These are phyloP conservation scores for Trebouxia gelatinosa DNA, from an alignment of 163 green algal species.

Conservation along the genomic window DNA sequence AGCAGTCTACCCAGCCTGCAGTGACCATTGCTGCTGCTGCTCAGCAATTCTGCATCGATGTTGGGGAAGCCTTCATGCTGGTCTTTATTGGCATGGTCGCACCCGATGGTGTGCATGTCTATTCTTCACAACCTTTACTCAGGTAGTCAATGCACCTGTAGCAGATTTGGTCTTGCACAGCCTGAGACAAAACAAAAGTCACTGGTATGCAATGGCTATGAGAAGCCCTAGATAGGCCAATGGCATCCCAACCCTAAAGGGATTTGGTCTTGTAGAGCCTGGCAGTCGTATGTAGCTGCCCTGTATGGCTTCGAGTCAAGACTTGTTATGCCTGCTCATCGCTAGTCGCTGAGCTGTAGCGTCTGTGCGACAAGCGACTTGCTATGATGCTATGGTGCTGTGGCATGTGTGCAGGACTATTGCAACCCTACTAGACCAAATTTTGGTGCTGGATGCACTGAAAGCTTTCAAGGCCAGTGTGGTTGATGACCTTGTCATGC, in stretches of 20 bases:
- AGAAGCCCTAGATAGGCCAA: no score
- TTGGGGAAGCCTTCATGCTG: constrained; percentile 17
- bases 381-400: not conserved
- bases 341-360: not conserved
- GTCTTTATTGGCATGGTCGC: constrained; percentile 25
- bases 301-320: not conserved
- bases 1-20: not conserved
- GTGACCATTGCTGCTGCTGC: not conserved
- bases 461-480: constrained; percentile 7
- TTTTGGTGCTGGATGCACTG: not conserved
- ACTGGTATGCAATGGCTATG: no score
- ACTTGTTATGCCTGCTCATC: not conserved
- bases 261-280: no score
- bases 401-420: constrained; percentile 4
- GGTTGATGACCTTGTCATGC: constrained; percentile 1
- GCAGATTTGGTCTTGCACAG: not conserved
- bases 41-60: constrained; percentile 18
- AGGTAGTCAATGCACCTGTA: not conserved
- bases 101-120: constrained; percentile 7
- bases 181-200: no score
- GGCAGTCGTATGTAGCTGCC: not conserved
- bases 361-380: not conserved
- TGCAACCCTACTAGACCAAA: constrained; percentile 2
- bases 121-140: not conserved
- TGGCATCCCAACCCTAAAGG: no score